Conservation (phyloP, 345 rosid genomes). For the Aquilaria malaccensis region DNA sequence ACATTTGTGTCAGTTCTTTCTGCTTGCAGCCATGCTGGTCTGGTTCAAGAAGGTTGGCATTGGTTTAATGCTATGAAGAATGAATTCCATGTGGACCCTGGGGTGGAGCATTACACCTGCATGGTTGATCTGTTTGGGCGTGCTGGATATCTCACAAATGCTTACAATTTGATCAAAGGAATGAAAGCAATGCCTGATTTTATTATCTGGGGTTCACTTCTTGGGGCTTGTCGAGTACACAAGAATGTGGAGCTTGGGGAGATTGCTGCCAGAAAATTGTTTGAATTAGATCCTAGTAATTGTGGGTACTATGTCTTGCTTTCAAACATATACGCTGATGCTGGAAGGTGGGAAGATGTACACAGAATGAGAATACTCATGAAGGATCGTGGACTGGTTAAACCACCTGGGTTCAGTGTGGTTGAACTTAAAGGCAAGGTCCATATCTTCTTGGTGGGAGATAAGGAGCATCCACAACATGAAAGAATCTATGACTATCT, state of each 20-base stretch:
- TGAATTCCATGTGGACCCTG: constrained; percentile 59
- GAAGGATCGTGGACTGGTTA: constrained; percentile 54
- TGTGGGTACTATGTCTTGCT: constrained; percentile 78
- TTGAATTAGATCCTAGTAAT: constrained; percentile 60
- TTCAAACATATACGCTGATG: constrained; percentile 79
- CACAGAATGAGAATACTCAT: constrained; percentile 56
- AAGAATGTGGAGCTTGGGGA: constrained; percentile 86
- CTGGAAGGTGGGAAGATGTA: constrained; percentile 81
- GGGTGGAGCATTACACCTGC: constrained; percentile 83
- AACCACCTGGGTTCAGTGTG: constrained; percentile 78
- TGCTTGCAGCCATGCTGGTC: constrained; percentile 85
- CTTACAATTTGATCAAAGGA: constrained; percentile 56
- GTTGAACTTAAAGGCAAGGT: constrained; percentile 70
- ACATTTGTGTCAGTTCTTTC: constrained; percentile 75
- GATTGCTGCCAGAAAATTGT: constrained; percentile 49
- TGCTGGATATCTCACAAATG: constrained; percentile 57
- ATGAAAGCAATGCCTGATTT: constrained; percentile 83
- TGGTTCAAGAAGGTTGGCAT: constrained; percentile 67
- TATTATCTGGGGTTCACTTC: constrained; percentile 79
- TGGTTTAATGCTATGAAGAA: constrained; percentile 63
- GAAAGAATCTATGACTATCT: constrained; percentile 46
- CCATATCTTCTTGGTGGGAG: constrained; percentile 77
- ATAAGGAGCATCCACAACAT: constrained; percentile 67
- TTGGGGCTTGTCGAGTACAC: constrained; percentile 80
- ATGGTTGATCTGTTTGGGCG: constrained; percentile 93